These are phyloP conservation scores for Colletotrichum cereale DNA, from an alignment of 2,329 filamentous ascomycete species.

Conservation along the genomic window DNA sequence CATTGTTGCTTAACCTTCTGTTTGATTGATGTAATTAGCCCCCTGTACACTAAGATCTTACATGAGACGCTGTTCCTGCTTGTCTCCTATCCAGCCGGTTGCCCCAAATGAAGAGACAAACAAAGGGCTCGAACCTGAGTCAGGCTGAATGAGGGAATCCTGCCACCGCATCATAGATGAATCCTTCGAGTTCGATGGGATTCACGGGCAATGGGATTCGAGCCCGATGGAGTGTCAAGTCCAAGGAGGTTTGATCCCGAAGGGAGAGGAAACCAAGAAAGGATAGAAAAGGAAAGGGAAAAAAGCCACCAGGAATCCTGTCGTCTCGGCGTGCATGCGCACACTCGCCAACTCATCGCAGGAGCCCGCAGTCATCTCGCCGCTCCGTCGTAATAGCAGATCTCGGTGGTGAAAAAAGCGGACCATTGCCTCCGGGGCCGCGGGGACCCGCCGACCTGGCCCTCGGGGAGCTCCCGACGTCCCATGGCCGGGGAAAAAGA, in stretches of 20 bases:
- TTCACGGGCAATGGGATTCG: too few relatives aligned
- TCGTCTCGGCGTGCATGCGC: background rate
- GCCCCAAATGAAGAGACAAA: slow-evolving; percentile 13
- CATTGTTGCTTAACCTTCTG: background rate
- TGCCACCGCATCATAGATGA: background rate
- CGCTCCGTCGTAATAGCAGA: slow-evolving; percentile 1
- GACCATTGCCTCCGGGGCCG: background rate
- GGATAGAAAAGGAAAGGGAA: background rate
- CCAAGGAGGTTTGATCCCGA: background rate
- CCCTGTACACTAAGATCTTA: slow-evolving; percentile 3
- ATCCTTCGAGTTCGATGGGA: background rate
- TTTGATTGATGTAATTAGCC: background rate
- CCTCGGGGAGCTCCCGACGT: slow-evolving; percentile 7
- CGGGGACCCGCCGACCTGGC: background rate
- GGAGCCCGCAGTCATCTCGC: background rate
- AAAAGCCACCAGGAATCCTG: background rate
- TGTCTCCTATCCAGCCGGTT: background rate
- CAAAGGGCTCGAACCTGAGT: background rate
- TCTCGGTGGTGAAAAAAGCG: background rate
- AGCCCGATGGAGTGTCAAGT: background rate
- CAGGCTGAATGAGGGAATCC: background rate
- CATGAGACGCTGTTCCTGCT: slow-evolving; percentile 10
- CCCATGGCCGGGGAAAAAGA: background rate
- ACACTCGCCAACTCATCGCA: background rate
- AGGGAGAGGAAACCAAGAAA: background rate